Evolutionary conservation across 1,139 yeast species (phyloP), one percentile per base, ranked within the genome.

Genomic region (Suzukiozyma palmioleophila): DNA sequence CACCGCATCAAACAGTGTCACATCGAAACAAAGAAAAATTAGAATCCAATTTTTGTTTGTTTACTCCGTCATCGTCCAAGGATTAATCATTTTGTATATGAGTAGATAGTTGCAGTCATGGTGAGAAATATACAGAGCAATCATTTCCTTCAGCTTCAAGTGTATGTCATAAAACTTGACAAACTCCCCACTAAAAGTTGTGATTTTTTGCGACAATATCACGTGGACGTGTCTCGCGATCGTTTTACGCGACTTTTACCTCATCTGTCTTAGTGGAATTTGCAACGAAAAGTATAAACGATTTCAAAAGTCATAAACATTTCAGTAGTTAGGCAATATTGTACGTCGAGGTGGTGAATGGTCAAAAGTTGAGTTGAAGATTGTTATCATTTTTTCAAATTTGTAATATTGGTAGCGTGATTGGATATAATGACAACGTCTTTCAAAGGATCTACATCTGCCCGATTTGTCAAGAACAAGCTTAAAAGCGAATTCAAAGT

Each of bases 41-140:
- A 79, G 97, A 48, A 83, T 88, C 48, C 92, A 88, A 56, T 90
- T 88, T 59, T 69, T 92, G 52, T 89, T 92, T 56, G 71, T 85
- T 34, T 92, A 92, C 63, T 81, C 96, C 9, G 89, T 89, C 53
- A 73, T 87, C 24, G 72, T 89, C 53, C 98, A 92, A 65, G 77
- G 85, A 2, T 46, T 68, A 35, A 59, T 68, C 25, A 60, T 66
- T 39, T 53, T 65, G 26, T 66, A 63, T 42, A 66, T 68, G 73
- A 61, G 68, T 43, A 53, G 60, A 43, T 62, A 42, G 48, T 36
- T 10, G 21, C 18, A 15, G 24, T 13, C n/a, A 11, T 6, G 22
- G 27, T 11, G 18, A 13, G 22, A 24, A 11, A 32, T 13, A 18
- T 18, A 18, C 22, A 5, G 22, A 18, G 22, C 7, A n/a, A n/a